Evolutionary conservation across 345 rosid genomes (phyloP).

Genomic region (Turritis glabra): DNA sequence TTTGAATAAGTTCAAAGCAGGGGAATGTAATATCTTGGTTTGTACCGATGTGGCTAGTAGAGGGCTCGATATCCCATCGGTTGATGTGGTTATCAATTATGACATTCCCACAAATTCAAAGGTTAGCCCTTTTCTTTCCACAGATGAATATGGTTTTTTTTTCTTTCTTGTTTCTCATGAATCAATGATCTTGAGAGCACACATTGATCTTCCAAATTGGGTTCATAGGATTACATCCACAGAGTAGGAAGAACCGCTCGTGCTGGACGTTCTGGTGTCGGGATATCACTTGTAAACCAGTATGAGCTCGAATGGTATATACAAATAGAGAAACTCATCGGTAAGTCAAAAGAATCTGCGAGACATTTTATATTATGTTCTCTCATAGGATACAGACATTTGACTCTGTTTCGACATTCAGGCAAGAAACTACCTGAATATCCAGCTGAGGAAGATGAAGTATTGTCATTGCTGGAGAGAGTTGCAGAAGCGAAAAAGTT

Average conservation of each 20-base stretch:
- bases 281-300: conserved; percentile 85
- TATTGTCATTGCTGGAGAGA: conserved; percentile 61
- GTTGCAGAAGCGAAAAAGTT: conserved; percentile 71
- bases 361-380: background rate
- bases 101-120: conserved; percentile 71
- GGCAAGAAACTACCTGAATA: conserved; percentile 74
- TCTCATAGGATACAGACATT: background rate
- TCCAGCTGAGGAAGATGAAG: conserved; percentile 80
- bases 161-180: conserved; percentile 3
- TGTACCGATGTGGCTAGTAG: conserved; percentile 98
- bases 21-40: conserved; percentile 88
- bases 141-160: background rate
- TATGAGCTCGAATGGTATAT: conserved; percentile 92
- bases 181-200: background rate
- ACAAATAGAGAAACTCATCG: conserved; percentile 86
- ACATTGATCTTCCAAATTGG: conserved; percentile 7
- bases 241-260: conserved; percentile 93
- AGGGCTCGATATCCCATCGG: conserved; percentile 96
- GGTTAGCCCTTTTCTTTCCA: conserved; percentile 17
- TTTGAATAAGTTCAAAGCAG: conserved; percentile 87
- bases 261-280: conserved; percentile 97
- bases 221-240: conserved; percentile 81
- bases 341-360: conserved; percentile 39
- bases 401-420: conserved; percentile 36
- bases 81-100: conserved; percentile 93